Evolutionary conservation across 2,329 filamentous ascomycete species (phyloP).

Genomic region (Fusarium nurragi): DNA sequence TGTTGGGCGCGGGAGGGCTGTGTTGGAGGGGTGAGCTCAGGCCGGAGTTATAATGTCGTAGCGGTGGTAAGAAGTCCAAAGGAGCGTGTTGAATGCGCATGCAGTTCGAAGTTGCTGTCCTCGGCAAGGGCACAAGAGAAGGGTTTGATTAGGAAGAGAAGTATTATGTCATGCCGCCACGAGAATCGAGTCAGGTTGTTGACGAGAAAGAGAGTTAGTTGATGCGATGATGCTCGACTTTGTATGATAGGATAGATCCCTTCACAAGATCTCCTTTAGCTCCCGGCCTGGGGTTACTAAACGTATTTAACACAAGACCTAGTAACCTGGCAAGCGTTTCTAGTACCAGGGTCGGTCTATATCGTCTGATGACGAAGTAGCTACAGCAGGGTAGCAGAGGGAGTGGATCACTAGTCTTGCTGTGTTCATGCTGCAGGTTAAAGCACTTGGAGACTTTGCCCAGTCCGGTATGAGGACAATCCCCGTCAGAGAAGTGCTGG

Average conservation of each 20-base stretch:
- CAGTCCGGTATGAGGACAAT: constrained; percentile 40
- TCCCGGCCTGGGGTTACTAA: constrained; percentile 44
- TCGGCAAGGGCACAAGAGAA: constrained; percentile 34
- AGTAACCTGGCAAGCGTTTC: constrained; percentile 41
- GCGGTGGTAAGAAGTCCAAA: constrained; percentile 37
- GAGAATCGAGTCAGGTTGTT: constrained; percentile 11
- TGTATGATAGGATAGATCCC: constrained; percentile 43
- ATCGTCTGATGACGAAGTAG: constrained; percentile 47
- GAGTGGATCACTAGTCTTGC: constrained; percentile 42
- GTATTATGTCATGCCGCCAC: constrained; percentile 23
- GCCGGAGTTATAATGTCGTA: constrained; percentile 36
- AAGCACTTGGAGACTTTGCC: constrained; percentile 44
- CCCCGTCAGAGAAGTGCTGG: constrained; percentile 39
- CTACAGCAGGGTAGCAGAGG: constrained; percentile 42
- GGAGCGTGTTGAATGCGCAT: constrained; percentile 38
- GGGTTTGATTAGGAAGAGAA: constrained; percentile 28
- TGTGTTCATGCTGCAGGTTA: constrained; percentile 46
- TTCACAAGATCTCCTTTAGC: constrained; percentile 41
- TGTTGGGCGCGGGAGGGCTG: constrained; percentile 38
- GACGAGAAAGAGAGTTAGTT: constrained; percentile 37
- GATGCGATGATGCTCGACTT: constrained; percentile 38
- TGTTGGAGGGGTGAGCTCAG: constrained; percentile 36
- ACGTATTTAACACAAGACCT: constrained; percentile 45
- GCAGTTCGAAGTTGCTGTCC: constrained; percentile 28
- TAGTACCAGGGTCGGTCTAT: constrained; percentile 41